Percentiles rank a stretch among this genome's conserved stretches.
phyloP scores from a whole-genome alignment of 2,329 filamentous ascomycete species.

The Mariannaea elegans region DNA sequence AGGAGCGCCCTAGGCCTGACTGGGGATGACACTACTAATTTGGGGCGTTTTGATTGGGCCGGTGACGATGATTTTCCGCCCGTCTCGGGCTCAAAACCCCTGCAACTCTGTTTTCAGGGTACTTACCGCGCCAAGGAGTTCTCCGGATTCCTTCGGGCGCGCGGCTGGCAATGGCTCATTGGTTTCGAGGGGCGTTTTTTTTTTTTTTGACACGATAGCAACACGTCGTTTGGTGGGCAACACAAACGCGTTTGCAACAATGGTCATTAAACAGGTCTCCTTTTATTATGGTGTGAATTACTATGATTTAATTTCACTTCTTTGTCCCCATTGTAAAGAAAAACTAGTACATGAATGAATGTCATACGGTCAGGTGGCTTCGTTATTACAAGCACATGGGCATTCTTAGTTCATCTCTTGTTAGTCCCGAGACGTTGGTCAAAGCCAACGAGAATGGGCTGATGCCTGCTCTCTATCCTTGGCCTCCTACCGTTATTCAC shows the following conservation, averaged over 20 bases:
- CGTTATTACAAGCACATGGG: too few relatives aligned
- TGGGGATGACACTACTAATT: constrained; percentile 31
- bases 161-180: constrained; percentile 1
- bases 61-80: constrained; percentile 43
- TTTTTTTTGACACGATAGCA: neutral
- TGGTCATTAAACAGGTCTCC: too few relatives aligned
- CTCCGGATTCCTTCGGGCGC: constrained; percentile 32
- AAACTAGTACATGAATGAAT: too few relatives aligned
- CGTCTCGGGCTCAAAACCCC: constrained; percentile 33
- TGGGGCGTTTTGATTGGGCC: constrained; percentile 36
- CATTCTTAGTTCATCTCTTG: constrained; percentile 7
- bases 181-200: constrained; percentile 5
- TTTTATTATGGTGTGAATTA: too few relatives aligned
- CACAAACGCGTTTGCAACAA: too few relatives aligned
- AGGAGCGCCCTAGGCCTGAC: constrained; percentile 40
- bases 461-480: constrained; percentile 19
- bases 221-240: neutral
- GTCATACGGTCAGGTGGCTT: too few relatives aligned
- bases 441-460: constrained; percentile 29
- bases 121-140: constrained; percentile 30
- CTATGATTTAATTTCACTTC: too few relatives aligned
- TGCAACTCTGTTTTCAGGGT: constrained; percentile 20
- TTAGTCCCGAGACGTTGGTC: constrained; percentile 19
- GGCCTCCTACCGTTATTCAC: constrained; percentile 19
- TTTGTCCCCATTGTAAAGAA: too few relatives aligned